phyloP scores from a whole-genome alignment of 2,329 filamentous ascomycete genomes.

The Shiraia sp. region DNA sequence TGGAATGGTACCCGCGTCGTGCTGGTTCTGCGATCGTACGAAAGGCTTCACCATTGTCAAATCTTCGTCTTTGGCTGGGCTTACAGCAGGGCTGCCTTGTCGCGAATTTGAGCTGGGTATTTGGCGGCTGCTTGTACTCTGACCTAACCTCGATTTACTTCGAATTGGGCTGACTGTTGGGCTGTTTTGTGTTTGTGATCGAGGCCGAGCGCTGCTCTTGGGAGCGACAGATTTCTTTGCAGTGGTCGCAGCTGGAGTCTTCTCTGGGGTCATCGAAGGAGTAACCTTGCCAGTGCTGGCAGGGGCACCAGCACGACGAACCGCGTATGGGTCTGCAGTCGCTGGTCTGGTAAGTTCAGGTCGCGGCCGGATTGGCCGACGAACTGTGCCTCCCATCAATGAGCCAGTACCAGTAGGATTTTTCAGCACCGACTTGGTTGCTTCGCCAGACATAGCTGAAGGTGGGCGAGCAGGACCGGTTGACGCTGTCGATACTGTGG shows the following conservation, averaged over 20 bases:
- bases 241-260: slow-evolving; percentile 47
- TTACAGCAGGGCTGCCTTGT: slow-evolving; percentile 38
- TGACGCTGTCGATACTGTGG: slow-evolving; percentile 35
- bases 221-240: slow-evolving; percentile 41
- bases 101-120: slow-evolving; percentile 32
- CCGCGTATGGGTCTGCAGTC: slow-evolving; percentile 59
- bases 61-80: slow-evolving; percentile 50
- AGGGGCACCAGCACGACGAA: slow-evolving; percentile 30
- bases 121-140: slow-evolving; percentile 33
- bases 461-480: slow-evolving; percentile 38
- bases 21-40: slow-evolving; percentile 38
- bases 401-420: slow-evolving; percentile 45
- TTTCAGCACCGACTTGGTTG: slow-evolving; percentile 38
- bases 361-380: slow-evolving; percentile 51
- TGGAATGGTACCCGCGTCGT: slow-evolving; percentile 33
- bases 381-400: slow-evolving; percentile 63
- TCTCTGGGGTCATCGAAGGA: slow-evolving; percentile 52
- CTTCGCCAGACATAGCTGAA: slow-evolving; percentile 40
- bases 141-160: slow-evolving; percentile 42
- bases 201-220: slow-evolving; percentile 35
- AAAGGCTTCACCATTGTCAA: slow-evolving; percentile 53
- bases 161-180: slow-evolving; percentile 41
- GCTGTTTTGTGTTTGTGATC: slow-evolving; percentile 40
- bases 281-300: slow-evolving; percentile 44
- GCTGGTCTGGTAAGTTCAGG: slow-evolving; percentile 55